Evolutionary conservation across 805 yeast genomes (phyloP), one percentile per base, ranked within the genome.

Genomic region (Yarrowia hollandica): DNA sequence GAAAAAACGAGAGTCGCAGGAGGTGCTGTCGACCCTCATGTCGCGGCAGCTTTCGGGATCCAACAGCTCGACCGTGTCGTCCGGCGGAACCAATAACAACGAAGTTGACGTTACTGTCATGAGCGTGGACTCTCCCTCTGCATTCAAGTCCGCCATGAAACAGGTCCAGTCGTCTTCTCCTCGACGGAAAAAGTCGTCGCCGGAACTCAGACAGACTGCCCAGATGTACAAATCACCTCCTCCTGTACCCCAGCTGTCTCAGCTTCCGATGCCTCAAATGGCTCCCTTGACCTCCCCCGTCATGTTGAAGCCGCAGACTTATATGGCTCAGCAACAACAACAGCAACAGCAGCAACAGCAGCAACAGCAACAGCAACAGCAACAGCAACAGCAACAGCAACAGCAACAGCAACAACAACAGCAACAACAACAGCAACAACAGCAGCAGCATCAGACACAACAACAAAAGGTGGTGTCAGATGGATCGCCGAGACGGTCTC

Each of bases 121-220:
- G 58, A 52, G 58, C 35, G 58, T 52, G 26, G 35, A 52, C 44
- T 52, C 58, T 34, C 58, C 58, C 26, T 52, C 58, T 25, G 58
- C 58, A 37, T 52, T 52, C 34, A 35, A 35, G 28, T 35, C 58
- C 35, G 58, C 58, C 25, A 52, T 52, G 35, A 52, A 52, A 37
- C 58, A 52, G 42, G 58, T 52, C 25, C 58, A 52, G 34, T 35
- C 58, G 58, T 35, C 44, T 19, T 52, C 58, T 8, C 58, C 58
- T 1, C 33, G 58, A 3, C 58, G 58, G 18, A 52, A 52, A 26
- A 52, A 35, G 26, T 35, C 44, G 12, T 35, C 44, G 1, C 58
- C 58, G 4, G 58, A 52, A 14, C 33, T 52, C 18, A 16, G 55
- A 22, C 55, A 48, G 5, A 28, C 31, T 9, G 21, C 55, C 15